phyloP scores from a whole-genome alignment of 2,329 filamentous ascomycete genomes.

The Cordyceps militaris region DNA sequence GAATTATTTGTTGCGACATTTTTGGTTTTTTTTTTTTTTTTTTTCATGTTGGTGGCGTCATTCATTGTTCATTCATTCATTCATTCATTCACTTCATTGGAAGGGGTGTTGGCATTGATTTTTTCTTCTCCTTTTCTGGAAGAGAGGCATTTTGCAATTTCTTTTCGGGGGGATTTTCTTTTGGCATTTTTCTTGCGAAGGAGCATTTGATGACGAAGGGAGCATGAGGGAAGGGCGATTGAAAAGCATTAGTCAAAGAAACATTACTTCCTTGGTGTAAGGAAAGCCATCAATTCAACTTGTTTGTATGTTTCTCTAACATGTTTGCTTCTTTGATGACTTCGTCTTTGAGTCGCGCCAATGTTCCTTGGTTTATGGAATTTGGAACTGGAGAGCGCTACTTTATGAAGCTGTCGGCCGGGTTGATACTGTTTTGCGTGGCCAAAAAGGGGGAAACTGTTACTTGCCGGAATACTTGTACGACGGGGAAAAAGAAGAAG shows the following conservation, averaged over 20 bases:
- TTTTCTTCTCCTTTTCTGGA: background rate
- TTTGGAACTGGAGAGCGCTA: too few relatives aligned
- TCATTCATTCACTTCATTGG: background rate
- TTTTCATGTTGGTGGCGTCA: background rate
- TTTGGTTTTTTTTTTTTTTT: background rate
- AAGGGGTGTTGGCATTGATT: background rate
- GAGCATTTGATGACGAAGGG: background rate
- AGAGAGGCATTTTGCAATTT: background rate
- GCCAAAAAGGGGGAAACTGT: background rate
- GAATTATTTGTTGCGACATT: background rate
- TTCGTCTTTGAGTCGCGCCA: background rate
- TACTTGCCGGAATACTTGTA: background rate
- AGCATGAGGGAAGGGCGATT: too few relatives aligned
- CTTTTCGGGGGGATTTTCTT: background rate
- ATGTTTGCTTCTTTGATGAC: background rate
- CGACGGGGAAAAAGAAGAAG: background rate
- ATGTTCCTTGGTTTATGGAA: constrained; percentile 2
- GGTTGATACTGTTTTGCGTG: background rate
- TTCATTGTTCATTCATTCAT: background rate
- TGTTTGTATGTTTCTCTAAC: background rate
- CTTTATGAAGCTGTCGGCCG: background rate
- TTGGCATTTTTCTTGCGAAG: background rate
- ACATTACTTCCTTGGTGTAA: background rate
- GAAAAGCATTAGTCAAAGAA: background rate
- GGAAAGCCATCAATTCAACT: background rate